Evolutionary conservation across 345 rosid species (phyloP), one percentile per base, ranked within the genome.

Genomic region (Jatropha curcas): DNA sequence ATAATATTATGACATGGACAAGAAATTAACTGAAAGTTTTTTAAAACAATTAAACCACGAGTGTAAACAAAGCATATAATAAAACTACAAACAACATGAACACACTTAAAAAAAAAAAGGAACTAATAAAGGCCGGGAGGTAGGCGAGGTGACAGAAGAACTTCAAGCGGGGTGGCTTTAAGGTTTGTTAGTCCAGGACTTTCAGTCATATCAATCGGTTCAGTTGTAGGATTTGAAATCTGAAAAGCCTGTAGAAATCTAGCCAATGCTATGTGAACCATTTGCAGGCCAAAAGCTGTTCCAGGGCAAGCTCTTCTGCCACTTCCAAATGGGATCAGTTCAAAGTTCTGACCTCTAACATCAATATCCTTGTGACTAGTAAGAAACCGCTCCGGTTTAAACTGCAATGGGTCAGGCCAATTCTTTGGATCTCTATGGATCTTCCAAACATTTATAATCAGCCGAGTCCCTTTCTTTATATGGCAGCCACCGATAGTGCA

Each of bases 381-480:
- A 16, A 41, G 35, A 13, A 45, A 41, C 34, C 69, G 24, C 35
- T 45, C 69, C 5, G 55, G 69, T 35, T 41, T 45, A 4, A 65
- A 65, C 20, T 41, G 27, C 30, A 65, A 27, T 13, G 69, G 69
- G 1, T 65, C 34, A 1, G 28, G 33, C 69, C 69, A 65, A 1
- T 24, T 43, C 3, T 8, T 25, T 13, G 69, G 69, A 12, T 65
- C 69, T 7, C 22, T 65, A 0, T 65, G 69, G 16, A 65, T 65
- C 51, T 65, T 65, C 69, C 69, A 43, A 24, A 65, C 8, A 14
- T 65, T 65, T 1, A 20, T 3, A 16, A 65, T 20, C 5, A 65
- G n/a, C 31, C 69, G 4, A 28, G 69, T 65, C 19, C 70, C 70
- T 48, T 67, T 67, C 57, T 45, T 28, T 1, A 48, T 12, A 19